Conservation (phyloP, 1,284 basidiomycete species). For the Puccinia sorghi region DNA sequence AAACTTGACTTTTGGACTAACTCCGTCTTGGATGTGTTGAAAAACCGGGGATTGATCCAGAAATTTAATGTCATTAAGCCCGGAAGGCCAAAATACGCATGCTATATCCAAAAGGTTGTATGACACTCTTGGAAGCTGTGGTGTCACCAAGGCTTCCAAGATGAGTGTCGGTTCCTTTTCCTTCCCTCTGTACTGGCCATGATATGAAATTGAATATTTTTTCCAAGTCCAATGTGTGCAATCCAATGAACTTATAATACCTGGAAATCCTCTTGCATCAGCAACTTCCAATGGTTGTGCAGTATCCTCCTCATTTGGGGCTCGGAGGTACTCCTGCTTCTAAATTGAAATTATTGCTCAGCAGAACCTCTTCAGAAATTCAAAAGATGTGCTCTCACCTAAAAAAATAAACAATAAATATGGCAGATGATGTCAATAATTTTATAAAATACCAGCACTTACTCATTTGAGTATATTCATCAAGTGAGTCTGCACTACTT, state of each 20-base stretch:
- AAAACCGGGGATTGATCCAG: neutral
- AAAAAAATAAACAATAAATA: too few species aligned
- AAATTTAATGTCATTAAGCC: neutral
- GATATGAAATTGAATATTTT: neutral
- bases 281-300: neutral
- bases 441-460: too few species aligned
- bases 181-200: neutral
- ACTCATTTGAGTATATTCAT: too few species aligned
- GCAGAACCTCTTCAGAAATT: neutral
- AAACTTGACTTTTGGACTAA: neutral
- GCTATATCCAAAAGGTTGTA: neutral
- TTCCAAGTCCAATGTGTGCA: constrained; percentile 2
- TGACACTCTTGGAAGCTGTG: too few species aligned
- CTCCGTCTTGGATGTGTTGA: neutral
- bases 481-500: too few species aligned
- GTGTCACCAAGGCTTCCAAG: neutral
- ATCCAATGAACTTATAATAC: neutral
- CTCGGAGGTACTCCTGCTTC: neutral
- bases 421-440: too few species aligned
- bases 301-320: neutral
- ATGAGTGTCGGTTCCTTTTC: neutral
- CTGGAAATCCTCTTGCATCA: neutral
- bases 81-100: neutral
- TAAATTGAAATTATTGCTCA: neutral
- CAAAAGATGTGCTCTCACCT: too few species aligned